Percentiles rank a stretch among this genome's conserved stretches.
Evolutionary conservation across 345 rosid species (phyloP).

Genomic region (Acer yangbiense): DNA sequence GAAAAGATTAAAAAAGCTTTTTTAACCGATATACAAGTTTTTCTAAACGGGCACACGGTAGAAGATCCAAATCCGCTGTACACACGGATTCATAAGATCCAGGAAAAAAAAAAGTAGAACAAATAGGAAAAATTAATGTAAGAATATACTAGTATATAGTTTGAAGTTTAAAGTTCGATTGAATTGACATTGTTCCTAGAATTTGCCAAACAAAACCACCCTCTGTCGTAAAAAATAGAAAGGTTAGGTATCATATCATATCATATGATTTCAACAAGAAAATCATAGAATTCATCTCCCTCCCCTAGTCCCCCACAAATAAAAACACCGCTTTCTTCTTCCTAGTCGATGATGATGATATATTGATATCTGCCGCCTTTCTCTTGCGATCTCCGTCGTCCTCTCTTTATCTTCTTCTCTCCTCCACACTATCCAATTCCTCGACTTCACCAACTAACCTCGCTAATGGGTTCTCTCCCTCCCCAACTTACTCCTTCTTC

Average conservation of each 20-base stretch:
- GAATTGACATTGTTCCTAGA: neutral
- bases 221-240: neutral
- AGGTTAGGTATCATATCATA: neutral
- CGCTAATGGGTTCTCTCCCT: conserved; percentile 34
- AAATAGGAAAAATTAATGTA: too few relatives aligned
- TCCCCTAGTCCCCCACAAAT: neutral
- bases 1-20: too few relatives aligned
- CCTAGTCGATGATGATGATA: neutral
- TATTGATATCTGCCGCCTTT: neutral
- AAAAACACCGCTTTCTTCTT: neutral
- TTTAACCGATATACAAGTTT: too few relatives aligned
- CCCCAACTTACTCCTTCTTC: conserved; percentile 12
- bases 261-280: conserved; percentile 15
- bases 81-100: too few relatives aligned
- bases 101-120: too few relatives aligned
- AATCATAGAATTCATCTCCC: conserved; percentile 17
- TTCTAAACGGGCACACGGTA: too few relatives aligned
- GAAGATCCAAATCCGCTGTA: too few relatives aligned
- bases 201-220: neutral
- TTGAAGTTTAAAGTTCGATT: neutral
- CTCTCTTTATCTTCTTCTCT: conserved; percentile 14
- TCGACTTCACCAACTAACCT: neutral
- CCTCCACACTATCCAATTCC: conserved; percentile 20
- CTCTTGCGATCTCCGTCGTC: neutral
- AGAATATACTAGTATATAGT: too few relatives aligned